Evolutionary conservation across 2,329 filamentous ascomycete genomes (phyloP), one percentile per base, ranked within the genome.

Genomic region (Aspergillus sp.): DNA sequence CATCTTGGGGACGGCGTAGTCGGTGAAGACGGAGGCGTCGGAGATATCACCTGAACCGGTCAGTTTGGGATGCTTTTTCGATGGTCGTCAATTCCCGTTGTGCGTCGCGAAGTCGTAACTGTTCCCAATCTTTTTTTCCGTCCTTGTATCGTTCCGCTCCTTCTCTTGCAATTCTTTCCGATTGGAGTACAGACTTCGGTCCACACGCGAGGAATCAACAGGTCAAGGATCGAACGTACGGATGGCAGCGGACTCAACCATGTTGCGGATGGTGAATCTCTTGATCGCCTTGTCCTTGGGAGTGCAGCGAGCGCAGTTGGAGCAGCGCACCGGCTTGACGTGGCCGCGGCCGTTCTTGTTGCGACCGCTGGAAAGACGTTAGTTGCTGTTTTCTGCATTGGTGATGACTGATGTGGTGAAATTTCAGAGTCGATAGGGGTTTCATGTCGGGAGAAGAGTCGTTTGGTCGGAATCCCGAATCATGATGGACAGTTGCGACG

Each of bases 221-320:
- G 49, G 33, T 51, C 52, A 33, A 49, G 54, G 64, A 54, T 54
- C 55, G 53, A 63, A 90, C 92, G 73, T 92, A 97, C 95, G 94
- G 79, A 99, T 97, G 75, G 94, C 94, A 74, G 95, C 94, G 73
- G 92, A 96, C 83, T 99, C 94, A 68, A 99, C 94, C 94, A 99
- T 99, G 89, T 99, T 97, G 79, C 94, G 89, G 85, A 99, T 89
- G 82, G 94, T 99, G 86, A 99, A 99, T 82, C 94, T 87, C 91
- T 99, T 99, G 86, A 99, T 97, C 69, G 95, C 94, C 90, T 99
- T 99, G 76, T 99, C 94, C 88, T 99, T 99, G 78, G 92, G 92
- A 58, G 89, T 95, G 84, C 88, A 91, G 81, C 88, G 84, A 75
- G 82, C 90, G 86, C 82, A 94, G 86, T 87, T 90, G 81, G 83